A percentile compares a stretch with the other conserved stretches of the same genome.
Evolutionary conservation across 495 filamentous ascomycete species (phyloP).

Genomic region (Glutinoglossum americanum): DNA sequence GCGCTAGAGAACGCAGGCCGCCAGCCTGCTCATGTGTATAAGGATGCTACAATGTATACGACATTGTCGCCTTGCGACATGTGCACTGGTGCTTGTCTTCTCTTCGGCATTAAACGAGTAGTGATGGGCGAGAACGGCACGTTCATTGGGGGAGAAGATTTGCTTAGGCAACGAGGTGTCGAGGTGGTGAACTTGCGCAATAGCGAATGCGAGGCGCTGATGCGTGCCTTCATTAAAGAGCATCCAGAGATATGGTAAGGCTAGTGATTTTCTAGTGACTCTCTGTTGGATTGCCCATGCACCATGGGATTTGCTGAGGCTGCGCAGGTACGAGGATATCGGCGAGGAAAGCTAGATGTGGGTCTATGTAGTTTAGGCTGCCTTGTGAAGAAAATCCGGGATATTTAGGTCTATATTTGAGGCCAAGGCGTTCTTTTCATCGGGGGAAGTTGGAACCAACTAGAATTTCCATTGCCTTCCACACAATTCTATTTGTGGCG

Average conservation of each 20-base stretch:
- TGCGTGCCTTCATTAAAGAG: slow-evolving; percentile 56
- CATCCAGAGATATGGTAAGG: slow-evolving; percentile 56
- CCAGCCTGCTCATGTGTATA: slow-evolving; percentile 47
- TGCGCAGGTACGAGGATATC: slow-evolving; percentile 52
- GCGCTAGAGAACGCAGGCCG: slow-evolving; percentile 60
- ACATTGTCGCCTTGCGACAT: slow-evolving; percentile 77
- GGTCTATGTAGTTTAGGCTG: no score
- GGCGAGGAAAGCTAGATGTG: slow-evolving; percentile 24
- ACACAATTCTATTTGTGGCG: slow-evolving; percentile 1
- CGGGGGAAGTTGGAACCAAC: neutral
- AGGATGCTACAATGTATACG: slow-evolving; percentile 66
- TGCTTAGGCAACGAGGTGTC: slow-evolving; percentile 46
- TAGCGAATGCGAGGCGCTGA: slow-evolving; percentile 44
- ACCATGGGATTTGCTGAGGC: neutral
- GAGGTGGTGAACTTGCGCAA: slow-evolving; percentile 55
- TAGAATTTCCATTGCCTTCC: neutral
- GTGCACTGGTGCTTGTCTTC: slow-evolving; percentile 66
- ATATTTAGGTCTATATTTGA: no score
- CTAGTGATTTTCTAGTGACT: neutral
- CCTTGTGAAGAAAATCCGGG: no score
- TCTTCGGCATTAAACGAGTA: slow-evolving; percentile 61
- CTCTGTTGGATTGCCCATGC: neutral
- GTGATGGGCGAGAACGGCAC: slow-evolving; percentile 73
- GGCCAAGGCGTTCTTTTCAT: neutral
- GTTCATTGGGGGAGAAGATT: slow-evolving; percentile 57